Percentiles rank a stretch among this genome's conserved stretches.
These are phyloP conservation scores for Metarhizium humberi DNA, from an alignment of 2,329 filamentous ascomycete genomes.

Conservation along the genomic window DNA sequence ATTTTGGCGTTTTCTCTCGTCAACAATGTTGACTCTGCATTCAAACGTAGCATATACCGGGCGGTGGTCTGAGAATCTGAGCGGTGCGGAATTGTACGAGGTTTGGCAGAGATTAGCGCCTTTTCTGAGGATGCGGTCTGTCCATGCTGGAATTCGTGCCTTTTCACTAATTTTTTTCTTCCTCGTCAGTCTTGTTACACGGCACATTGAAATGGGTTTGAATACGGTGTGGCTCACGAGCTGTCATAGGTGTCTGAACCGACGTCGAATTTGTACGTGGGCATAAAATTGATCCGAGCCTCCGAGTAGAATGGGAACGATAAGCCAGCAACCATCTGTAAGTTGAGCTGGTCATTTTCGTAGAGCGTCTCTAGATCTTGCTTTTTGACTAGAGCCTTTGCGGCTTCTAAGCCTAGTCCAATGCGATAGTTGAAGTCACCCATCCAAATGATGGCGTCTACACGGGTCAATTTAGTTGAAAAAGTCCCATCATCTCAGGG, in stretches of 20 bases:
- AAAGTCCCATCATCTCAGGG: not conserved
- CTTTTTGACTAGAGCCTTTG: constrained; percentile 62
- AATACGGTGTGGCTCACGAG: constrained; percentile 49
- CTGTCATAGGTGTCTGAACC: constrained; percentile 85
- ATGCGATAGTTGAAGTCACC: constrained; percentile 99
- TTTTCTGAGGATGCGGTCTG: constrained; percentile 83
- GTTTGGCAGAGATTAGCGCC: constrained; percentile 75
- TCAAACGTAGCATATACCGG: constrained; percentile 88
- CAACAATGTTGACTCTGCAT: constrained; percentile 70
- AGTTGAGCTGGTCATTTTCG: constrained; percentile 88
- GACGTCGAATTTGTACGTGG: constrained; percentile 93
- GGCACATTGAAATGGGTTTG: not conserved
- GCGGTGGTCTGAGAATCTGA: constrained; percentile 91
- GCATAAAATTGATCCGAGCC: constrained; percentile 75
- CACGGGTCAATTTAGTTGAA: not conserved
- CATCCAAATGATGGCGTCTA: constrained; percentile 78
- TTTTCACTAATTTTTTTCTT: constrained; percentile 57
- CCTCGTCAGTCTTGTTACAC: no score
- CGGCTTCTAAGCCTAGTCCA: constrained; percentile 69
- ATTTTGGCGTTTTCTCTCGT: constrained; percentile 62
- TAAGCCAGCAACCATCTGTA: constrained; percentile 90
- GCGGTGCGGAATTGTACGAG: constrained; percentile 70
- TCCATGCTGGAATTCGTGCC: constrained; percentile 91
- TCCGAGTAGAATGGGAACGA: constrained; percentile 91
- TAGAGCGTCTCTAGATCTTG: constrained; percentile 71